Conservation (phyloP, 257 asterid genomes). For the Lycium barbarum region DNA sequence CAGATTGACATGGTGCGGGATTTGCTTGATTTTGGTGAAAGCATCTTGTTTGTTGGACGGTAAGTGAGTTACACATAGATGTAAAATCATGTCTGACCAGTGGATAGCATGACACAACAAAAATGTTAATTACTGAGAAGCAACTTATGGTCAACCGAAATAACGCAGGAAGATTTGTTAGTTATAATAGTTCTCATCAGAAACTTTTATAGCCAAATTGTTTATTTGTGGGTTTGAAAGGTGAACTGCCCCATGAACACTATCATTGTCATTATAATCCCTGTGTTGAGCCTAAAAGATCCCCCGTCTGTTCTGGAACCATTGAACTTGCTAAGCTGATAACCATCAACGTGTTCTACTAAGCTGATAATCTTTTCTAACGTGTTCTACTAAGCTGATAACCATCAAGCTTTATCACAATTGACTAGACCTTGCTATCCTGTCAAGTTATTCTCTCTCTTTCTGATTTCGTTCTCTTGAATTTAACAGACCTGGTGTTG, state of each 20-base stretch:
- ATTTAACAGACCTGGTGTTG: slow-evolving; percentile 78
- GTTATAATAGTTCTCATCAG: neutral
- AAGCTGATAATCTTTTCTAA: slow-evolving; percentile 24
- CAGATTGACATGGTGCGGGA: slow-evolving; percentile 66
- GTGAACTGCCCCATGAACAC: neutral
- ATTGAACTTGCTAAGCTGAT: neutral
- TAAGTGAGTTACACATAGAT: slow-evolving; percentile 40
- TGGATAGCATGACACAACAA: neutral
- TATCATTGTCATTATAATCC: neutral
- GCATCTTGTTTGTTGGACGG: slow-evolving; percentile 90
- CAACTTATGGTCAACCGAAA: neutral
- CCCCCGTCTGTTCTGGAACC: neutral
- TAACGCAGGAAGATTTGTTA: neutral
- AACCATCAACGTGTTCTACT: neutral
- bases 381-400: slow-evolving; percentile 14
- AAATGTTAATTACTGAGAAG: neutral
- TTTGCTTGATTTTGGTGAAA: slow-evolving; percentile 80
- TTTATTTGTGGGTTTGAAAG: neutral
- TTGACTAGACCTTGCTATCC: neutral
- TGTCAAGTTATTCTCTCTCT: neutral
- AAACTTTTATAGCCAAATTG: neutral
- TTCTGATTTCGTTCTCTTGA: slow-evolving; percentile 18
- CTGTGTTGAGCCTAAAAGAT: neutral
- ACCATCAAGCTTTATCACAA: neutral
- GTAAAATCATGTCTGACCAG: slow-evolving; percentile 8